phyloP scores from a whole-genome alignment of 352 stramenopile species.

The Phytophthora brassicae region DNA sequence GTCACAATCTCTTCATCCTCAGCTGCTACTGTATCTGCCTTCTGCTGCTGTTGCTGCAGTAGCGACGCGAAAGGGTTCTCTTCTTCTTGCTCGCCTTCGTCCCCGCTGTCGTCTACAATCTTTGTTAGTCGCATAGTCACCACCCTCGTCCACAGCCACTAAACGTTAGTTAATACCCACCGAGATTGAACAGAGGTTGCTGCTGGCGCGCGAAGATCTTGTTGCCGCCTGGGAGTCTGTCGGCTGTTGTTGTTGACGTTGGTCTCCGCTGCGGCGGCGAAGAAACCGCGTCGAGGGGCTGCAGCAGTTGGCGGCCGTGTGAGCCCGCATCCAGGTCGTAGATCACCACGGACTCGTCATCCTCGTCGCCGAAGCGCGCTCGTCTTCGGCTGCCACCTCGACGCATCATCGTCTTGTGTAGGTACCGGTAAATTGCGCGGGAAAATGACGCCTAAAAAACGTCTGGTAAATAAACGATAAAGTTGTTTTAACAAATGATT shows the following conservation, averaged over 20 bases:
- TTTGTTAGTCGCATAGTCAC: too few species aligned
- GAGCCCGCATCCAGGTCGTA: constrained; percentile 52
- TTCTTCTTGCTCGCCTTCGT: constrained; percentile 35
- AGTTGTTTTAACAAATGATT: too few species aligned
- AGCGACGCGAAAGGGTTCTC: constrained; percentile 72
- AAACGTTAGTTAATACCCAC: constrained; percentile 23
- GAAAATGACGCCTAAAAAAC: neutral
- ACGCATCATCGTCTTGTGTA: constrained; percentile 8
- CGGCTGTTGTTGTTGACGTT: neutral
- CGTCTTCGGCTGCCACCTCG: constrained; percentile 2
- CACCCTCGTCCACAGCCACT: too few species aligned
- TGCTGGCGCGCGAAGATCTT: constrained; percentile 46
- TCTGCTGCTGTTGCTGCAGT: constrained; percentile 28
- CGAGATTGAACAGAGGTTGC: constrained; percentile 40
- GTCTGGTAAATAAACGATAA: too few species aligned
- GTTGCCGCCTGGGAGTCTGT: constrained; percentile 10
- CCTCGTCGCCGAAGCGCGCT: constrained; percentile 21
- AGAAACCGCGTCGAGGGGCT: constrained; percentile 21
- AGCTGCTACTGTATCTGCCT: neutral
- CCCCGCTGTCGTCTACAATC: constrained; percentile 33
- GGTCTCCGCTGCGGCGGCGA: neutral
- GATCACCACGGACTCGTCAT: constrained; percentile 61
- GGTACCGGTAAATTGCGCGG: too few species aligned
- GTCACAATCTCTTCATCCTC: neutral
- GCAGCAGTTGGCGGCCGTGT: constrained; percentile 20